These are phyloP conservation scores for Phytophthora tentaculata DNA, from an alignment of 352 stramenopile species.

Conservation along the genomic window DNA sequence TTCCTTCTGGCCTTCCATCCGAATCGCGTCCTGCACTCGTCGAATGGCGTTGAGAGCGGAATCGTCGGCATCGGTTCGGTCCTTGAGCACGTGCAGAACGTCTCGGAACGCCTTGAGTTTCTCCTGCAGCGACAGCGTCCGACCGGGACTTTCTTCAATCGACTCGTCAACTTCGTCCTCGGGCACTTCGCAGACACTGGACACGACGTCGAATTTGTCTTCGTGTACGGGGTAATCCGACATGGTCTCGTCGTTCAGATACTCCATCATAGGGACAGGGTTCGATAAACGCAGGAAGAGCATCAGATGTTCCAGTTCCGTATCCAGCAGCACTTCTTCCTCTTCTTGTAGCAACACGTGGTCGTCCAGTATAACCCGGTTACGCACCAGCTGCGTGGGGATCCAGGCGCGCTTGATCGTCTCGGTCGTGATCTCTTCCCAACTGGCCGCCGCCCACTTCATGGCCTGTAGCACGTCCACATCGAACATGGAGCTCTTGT, in stretches of 20 bases:
- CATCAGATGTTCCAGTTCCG: conserved; percentile 71
- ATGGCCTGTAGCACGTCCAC: conserved; percentile 81
- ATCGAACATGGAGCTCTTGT: conserved; percentile 56
- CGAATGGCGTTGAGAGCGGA: conserved; percentile 58
- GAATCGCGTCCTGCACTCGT: conserved; percentile 72
- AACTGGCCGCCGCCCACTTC: conserved; percentile 75
- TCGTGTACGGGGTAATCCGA: conserved; percentile 79
- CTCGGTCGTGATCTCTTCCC: conserved; percentile 75
- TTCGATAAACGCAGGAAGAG: conserved; percentile 67
- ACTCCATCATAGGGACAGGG: conserved; percentile 67
- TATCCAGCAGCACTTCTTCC: conserved; percentile 64
- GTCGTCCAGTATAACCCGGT: conserved; percentile 54
- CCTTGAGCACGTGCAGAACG: conserved; percentile 76
- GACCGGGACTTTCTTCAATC: conserved; percentile 40
- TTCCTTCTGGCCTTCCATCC: conserved; percentile 50
- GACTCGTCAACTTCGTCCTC: conserved; percentile 74
- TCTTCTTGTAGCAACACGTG: conserved; percentile 63
- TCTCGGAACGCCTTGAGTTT: conserved; percentile 84
- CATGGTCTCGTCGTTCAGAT: conserved; percentile 74
- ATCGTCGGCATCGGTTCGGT: conserved; percentile 70
- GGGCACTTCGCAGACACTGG: conserved; percentile 64
- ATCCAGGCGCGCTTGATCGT: conserved; percentile 76
- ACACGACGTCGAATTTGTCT: conserved; percentile 86
- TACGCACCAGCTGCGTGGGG: conserved; percentile 59
- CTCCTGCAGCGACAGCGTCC: conserved; percentile 71